A percentile compares a stretch with the other conserved stretches of the same genome.
These are phyloP conservation scores for Pachyrhizus erosus DNA, from an alignment of 306 rosid genomes.

Conservation along the genomic window DNA sequence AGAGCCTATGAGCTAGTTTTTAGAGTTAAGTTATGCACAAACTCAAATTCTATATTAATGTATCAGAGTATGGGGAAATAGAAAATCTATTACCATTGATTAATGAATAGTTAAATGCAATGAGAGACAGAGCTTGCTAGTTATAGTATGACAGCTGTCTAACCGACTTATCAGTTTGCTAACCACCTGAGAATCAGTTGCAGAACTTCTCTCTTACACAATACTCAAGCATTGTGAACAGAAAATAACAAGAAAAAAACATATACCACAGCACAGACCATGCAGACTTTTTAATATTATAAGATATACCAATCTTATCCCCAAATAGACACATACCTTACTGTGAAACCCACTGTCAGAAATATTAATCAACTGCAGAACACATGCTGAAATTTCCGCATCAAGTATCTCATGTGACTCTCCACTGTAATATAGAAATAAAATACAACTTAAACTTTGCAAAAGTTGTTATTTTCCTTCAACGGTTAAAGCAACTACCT, in stretches of 20 bases:
- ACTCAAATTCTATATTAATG: too few species aligned
- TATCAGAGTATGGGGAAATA: too few species aligned
- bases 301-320: constrained; percentile 12
- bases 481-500: constrained; percentile 44
- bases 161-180: too few species aligned
- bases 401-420: constrained; percentile 56
- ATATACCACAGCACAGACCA: constrained; percentile 6
- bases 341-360: constrained; percentile 56
- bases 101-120: too few species aligned
- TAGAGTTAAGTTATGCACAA: too few species aligned
- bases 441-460: constrained; percentile 22
- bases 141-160: too few species aligned
- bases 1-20: too few species aligned
- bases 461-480: constrained; percentile 2
- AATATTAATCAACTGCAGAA: constrained; percentile 51
- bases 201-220: neutral
- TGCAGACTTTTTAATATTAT: constrained; percentile 15
- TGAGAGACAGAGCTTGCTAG: too few species aligned
- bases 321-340: constrained; percentile 40
- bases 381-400: constrained; percentile 59
- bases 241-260: neutral
- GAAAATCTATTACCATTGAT: too few species aligned
- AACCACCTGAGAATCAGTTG: too few species aligned
- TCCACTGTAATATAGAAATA: constrained; percentile 46
- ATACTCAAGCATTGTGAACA: neutral